phyloP scores from a whole-genome alignment of 805 yeast genomes.

The Starmerella potacharoeniae region DNA sequence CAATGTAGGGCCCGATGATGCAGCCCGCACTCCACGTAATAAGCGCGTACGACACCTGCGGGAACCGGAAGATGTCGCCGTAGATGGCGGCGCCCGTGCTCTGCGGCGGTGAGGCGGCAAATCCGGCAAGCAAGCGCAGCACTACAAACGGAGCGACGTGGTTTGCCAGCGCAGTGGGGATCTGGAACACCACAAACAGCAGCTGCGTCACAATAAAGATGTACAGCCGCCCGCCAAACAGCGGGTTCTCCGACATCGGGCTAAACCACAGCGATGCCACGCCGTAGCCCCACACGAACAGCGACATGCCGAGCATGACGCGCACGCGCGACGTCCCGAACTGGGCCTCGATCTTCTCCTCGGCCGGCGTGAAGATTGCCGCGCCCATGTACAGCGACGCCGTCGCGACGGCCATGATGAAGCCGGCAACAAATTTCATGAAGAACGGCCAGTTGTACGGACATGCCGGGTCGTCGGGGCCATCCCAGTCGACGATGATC shows the following conservation, averaged over 20 bases:
- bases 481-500: conserved; percentile 28
- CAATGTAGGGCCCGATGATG: conserved; percentile 43
- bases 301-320: conserved; percentile 41
- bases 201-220: conserved; percentile 38
- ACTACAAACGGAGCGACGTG: conserved; percentile 43
- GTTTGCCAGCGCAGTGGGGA: conserved; percentile 43
- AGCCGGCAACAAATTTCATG: conserved; percentile 33
- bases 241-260: conserved; percentile 42
- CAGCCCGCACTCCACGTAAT: conserved; percentile 45
- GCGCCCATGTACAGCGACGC: conserved; percentile 50
- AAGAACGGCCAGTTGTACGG: conserved; percentile 47
- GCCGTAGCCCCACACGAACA: conserved; percentile 52
- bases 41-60: conserved; percentile 37
- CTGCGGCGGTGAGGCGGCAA: conserved; percentile 45
- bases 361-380: conserved; percentile 48
- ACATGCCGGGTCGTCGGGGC: conserved; percentile 28
- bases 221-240: conserved; percentile 39
- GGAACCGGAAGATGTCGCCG: conserved; percentile 37
- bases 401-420: conserved; percentile 37
- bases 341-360: conserved; percentile 32
- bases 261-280: conserved; percentile 46
- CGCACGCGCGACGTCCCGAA: conserved; percentile 34
- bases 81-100: conserved; percentile 51
- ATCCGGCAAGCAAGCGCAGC: conserved; percentile 44
- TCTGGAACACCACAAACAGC: conserved; percentile 41